phyloP scores from a whole-genome alignment of 1,284 basidiomycete species.

The Trametes pubescens region DNA sequence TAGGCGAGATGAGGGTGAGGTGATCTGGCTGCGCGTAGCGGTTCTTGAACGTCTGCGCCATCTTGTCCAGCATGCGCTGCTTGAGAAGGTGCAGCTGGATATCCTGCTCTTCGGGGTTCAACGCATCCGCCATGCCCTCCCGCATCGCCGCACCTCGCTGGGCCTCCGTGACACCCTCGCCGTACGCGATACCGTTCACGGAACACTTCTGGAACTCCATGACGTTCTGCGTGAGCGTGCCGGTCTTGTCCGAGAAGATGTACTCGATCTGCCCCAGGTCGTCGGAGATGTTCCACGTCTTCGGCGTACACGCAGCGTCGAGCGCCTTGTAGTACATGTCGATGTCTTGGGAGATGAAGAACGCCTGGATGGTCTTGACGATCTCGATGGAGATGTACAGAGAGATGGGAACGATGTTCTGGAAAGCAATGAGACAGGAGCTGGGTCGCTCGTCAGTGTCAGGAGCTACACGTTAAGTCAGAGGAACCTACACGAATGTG shows the following conservation, averaged over 20 bases:
- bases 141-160: constrained; percentile 92
- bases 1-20: constrained; percentile 90
- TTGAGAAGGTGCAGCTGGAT: constrained; percentile 74
- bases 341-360: constrained; percentile 95
- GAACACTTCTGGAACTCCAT: constrained; percentile 99
- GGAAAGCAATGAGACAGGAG: constrained; percentile 92
- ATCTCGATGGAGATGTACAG: constrained; percentile 98
- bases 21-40: constrained; percentile 85
- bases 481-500: constrained; percentile 82
- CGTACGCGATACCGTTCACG: constrained; percentile 85
- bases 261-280: constrained; percentile 99
- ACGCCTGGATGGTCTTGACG: constrained; percentile 97
- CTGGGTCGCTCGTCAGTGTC: constrained; percentile 46
- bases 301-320: constrained; percentile 91
- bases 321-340: constrained; percentile 96
- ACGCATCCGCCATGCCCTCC: constrained; percentile 70
- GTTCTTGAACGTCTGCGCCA: constrained; percentile 88
- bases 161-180: constrained; percentile 95
- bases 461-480: not conserved
- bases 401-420: constrained; percentile 97
- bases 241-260: constrained; percentile 98
- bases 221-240: constrained; percentile 94
- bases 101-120: constrained; percentile 77
- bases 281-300: constrained; percentile 98
- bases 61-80: constrained; percentile 78